A percentile compares a stretch with the other conserved stretches of the same genome.
These are phyloP conservation scores for Pterula multifida DNA, from an alignment of 1,284 basidiomycete genomes.

Conservation along the genomic window DNA sequence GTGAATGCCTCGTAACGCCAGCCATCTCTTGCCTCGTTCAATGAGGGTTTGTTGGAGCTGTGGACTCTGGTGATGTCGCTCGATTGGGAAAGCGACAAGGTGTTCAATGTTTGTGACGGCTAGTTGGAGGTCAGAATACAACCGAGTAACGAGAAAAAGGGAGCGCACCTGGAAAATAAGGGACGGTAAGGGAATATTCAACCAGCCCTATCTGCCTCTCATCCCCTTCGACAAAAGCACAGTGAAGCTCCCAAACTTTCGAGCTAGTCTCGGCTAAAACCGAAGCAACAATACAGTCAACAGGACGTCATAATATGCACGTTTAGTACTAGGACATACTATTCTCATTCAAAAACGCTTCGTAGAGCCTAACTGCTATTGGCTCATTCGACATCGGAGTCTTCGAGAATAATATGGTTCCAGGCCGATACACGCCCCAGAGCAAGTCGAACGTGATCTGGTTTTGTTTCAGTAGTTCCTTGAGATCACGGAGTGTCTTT, in stretches of 20 bases:
- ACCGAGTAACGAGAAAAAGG: background rate
- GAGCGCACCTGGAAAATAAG: background rate
- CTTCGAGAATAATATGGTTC: background rate
- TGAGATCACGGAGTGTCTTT: background rate
- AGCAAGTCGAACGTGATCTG: background rate
- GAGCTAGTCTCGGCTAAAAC: background rate
- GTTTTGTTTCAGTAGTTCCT: background rate
- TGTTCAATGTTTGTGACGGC: background rate
- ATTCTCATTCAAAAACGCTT: background rate
- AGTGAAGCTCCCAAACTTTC: background rate
- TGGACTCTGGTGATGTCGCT: background rate
- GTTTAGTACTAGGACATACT: too few species aligned
- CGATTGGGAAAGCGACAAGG: background rate
- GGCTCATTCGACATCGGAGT: background rate
- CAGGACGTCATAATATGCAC: too few species aligned
- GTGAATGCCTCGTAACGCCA: background rate
- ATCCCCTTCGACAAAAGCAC: background rate
- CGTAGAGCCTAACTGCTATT: background rate
- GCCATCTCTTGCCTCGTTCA: background rate
- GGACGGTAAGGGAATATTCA: background rate
- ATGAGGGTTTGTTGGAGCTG: background rate
- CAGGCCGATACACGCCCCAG: background rate
- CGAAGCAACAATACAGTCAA: too few species aligned
- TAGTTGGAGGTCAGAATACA: background rate
- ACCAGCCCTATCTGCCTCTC: background rate